Evolutionary conservation across 78 protist species (phyloP), one percentile per base, ranked within the genome.

Genomic region (Trichosphaerium sp.): DNA sequence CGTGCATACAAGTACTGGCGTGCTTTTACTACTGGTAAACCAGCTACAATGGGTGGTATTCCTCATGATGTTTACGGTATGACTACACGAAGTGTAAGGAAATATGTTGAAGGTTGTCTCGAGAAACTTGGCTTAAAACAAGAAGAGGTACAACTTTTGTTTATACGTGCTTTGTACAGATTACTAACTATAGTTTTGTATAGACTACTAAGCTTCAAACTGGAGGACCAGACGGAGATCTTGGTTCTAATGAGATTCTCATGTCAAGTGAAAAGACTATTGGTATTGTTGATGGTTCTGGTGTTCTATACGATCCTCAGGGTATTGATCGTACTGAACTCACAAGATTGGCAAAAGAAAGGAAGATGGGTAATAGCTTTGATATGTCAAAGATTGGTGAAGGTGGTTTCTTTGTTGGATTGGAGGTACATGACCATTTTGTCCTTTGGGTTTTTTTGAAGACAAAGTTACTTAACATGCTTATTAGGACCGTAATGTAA

Each of bases 181-280:
- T n/a, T n/a, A n/a, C n/a, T n/a, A n/a, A n/a, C n/a, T n/a, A n/a
- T n/a, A n/a, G n/a, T n/a, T n/a, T n/a, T n/a, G n/a, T n/a, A n/a
- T n/a, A n/a, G n/a, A n/a, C n/a, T n/a, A n/a, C n/a, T 39, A 82
- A 85, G 75, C 35, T 85, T 55, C 87, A 82, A 65, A 91, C 95
- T 6, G 95, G 95, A 57, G 95, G 95, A 28, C 95, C 95, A 56
- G 93, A 91, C 40, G 95, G 95, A 42, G 95, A 91, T 57, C 61
- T 91, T 11, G 95, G 91, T 14, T 59, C 83, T 31, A 91, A 91
- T 78, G 88, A 84, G 55, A 85, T 91, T 55, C 32, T 52, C 69
- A 61, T 77, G 38, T 65, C 71, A 23, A 59, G 64, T 42, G 66
- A 77, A 39, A 78, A 74, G 55, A 73, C 80, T 15, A 51, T 73